These are phyloP conservation scores for Deinandra increscens DNA, from an alignment of 129 eudicot species.

Conservation along the genomic window DNA sequence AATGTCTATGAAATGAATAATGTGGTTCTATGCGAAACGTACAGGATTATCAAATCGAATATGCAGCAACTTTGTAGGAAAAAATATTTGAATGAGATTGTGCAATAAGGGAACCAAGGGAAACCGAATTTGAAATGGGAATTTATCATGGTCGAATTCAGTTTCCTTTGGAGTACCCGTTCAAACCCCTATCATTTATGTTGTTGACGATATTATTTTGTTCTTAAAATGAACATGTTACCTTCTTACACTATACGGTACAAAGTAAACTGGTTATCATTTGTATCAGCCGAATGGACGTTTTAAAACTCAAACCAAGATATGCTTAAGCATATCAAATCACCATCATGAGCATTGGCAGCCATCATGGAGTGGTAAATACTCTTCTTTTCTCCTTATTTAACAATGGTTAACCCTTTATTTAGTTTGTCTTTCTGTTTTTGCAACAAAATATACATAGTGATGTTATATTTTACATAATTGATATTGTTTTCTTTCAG, in stretches of 20 bases:
- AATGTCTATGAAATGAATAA: too few relatives aligned
- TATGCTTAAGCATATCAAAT: conserved; percentile 96
- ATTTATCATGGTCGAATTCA: conserved; percentile 96
- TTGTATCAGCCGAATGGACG: conserved; percentile 94
- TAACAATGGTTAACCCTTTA: background rate
- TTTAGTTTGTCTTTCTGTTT: conserved; percentile 1
- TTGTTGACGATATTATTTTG: conserved; percentile 64
- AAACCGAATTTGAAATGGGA: conserved; percentile 95
- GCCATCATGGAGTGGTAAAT: conserved; percentile 98
- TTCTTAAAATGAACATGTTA: background rate
- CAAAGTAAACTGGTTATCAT: background rate
- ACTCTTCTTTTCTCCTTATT: background rate
- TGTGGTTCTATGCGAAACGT: background rate
- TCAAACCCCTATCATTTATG: conserved; percentile 98
- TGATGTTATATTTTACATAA: background rate
- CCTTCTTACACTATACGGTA: background rate
- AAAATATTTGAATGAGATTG: conserved; percentile 98
- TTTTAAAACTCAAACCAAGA: conserved; percentile 98
- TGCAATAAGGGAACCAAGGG: conserved; percentile 90
- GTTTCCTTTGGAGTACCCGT: conserved; percentile 94
- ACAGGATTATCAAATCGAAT: background rate
- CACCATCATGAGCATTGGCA: conserved; percentile 99
- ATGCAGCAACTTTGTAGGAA: conserved; percentile 46
- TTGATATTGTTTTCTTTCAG: conserved; percentile 43
- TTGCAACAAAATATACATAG: background rate